Base-by-base conservation (phyloP, 2,329 filamentous ascomycete genomes). In the Aspergillus sojae region DNA sequence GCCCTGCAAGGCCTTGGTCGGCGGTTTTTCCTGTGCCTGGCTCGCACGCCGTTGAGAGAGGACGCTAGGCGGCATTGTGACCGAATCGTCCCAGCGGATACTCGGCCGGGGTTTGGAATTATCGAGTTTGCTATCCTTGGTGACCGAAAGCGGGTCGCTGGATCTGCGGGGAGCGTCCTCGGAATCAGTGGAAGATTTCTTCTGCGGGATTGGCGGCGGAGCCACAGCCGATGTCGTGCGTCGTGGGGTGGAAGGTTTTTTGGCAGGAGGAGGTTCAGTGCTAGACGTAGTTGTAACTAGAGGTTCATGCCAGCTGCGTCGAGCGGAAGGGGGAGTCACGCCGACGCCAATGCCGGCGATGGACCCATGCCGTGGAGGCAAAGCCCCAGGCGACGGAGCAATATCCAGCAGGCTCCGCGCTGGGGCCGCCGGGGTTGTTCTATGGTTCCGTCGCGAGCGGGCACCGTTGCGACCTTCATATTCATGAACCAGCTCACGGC, bases 401-500 rank as follows among this genome's bases (percentile, higher is more conserved):
- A 88, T 82, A 72, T 89, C 86, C 21, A 90, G 81, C 85, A 91
- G 88, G 76, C 88, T 91, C 69, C 89, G 85, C 60, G 39, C 30
- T 12, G 48, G 48, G 30, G 58, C 36, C 5, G 52, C 4, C 16
- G 39, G 30, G 59, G 48, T 52, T 6, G 48, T 26, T 52, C 50
- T 32, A 14, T 46, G 26, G 19, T 60, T 60, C 46, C 52, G 60
- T n/a, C 32, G 45, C 54, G 55, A 58, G 36, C 30, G 36, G 66
- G 68, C 63, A 67, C 67, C 64, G 39, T 65, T 66, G 61, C 65
- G 74, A 52, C 84, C 84, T 75, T 91, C 88, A 48, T 93, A 82
- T 65, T 92, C 81, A 55, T 88, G 88, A 68, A 93, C 82, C 45
- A 93, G 88, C 78, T 92, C 90, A 66, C 84, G 83, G 65, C 90